These are phyloP conservation scores for Strobilomyces echinocephalus DNA, from an alignment of 768 basidiomycete species.

Conservation along the genomic window DNA sequence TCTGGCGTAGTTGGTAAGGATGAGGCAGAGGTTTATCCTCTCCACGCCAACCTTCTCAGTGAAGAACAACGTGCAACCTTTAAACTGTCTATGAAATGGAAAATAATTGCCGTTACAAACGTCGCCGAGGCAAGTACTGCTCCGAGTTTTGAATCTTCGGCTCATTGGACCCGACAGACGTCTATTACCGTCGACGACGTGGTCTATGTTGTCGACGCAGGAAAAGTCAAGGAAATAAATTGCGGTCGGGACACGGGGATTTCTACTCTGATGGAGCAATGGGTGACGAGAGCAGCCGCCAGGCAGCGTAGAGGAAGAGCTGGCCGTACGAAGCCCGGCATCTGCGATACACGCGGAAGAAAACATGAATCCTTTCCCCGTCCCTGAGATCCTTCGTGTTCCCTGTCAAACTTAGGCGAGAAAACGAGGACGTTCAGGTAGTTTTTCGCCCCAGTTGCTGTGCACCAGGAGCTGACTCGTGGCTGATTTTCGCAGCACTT, in stretches of 20 bases:
- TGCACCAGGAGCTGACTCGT: neutral
- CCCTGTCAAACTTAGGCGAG: slow-evolving; percentile 81
- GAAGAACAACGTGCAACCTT: slow-evolving; percentile 83
- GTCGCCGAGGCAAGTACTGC: slow-evolving; percentile 75
- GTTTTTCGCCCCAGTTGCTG: slow-evolving; percentile 11
- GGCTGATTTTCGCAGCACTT: slow-evolving; percentile 42
- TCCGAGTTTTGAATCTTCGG: no score
- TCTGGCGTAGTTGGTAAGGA: slow-evolving; percentile 27
- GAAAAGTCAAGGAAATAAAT: slow-evolving; percentile 80
- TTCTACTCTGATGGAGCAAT: slow-evolving; percentile 72
- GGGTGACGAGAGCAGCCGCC: slow-evolving; percentile 74
- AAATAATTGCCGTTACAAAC: slow-evolving; percentile 86
- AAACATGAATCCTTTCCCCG: slow-evolving; percentile 64
- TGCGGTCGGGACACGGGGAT: slow-evolving; percentile 66
- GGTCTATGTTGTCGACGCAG: slow-evolving; percentile 77
- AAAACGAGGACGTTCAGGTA: slow-evolving; percentile 75
- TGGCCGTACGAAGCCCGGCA: slow-evolving; percentile 75
- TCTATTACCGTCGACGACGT: slow-evolving; percentile 91
- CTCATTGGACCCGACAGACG: slow-evolving; percentile 44
- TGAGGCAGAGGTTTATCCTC: slow-evolving; percentile 57
- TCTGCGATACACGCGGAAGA: slow-evolving; percentile 80
- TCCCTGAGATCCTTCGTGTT: slow-evolving; percentile 85
- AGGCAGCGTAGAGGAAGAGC: slow-evolving; percentile 86
- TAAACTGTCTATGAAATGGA: slow-evolving; percentile 57
- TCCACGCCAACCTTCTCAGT: slow-evolving; percentile 85